Evolutionary conservation across 352 stramenopile species (phyloP), one percentile per base, ranked within the genome.

Genomic region (Saprolegnia parasitica): DNA sequence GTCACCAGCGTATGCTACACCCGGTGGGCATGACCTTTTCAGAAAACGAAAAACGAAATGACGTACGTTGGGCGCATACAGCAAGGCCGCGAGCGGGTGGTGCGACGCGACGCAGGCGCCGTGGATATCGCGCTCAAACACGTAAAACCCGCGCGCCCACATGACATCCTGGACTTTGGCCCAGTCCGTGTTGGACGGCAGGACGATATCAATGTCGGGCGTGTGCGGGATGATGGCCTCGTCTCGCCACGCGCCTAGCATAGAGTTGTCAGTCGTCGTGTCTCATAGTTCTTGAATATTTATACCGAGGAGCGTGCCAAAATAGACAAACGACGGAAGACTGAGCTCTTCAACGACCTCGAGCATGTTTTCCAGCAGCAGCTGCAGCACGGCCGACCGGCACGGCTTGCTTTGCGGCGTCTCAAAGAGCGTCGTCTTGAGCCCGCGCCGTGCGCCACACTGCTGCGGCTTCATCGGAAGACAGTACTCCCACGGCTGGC

Each of bases 141-240:
- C 52, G 20, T 60, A 60, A 60, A 60, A 60, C 3, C 52, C 52
- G 1, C 52, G 52, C 3, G 24, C 24, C 52, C 52, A 60, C 52
- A 60, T 60, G 35, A 9, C 35, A 8, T 35, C 52, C 9, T 60
- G 24, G 3, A 60, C 52, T 16, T 3, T 18, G 3, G 24, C 4
- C 52, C 52, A 60, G 35, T 60, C 52, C 13, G 52, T 60, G 52
- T 11, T n/a, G 3, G 52, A 35, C 24, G 52, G 52, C 24, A 60
- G 13, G 13, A 60, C 35, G 9, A 60, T 40, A 9, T 60, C 52
- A 60, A 60, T 60, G 35, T 60, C 52, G 13, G 11, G 52, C 3
- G 52, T 60, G 35, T 60, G 52, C 16, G 52, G 52, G 35, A 60
- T 60, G 35, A 60, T 60, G 24, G 24, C 52, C 20, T 60, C 52